These are phyloP conservation scores for Conoideocrella luteorostrata DNA, from an alignment of 2,329 filamentous ascomycete species.

Conservation along the genomic window DNA sequence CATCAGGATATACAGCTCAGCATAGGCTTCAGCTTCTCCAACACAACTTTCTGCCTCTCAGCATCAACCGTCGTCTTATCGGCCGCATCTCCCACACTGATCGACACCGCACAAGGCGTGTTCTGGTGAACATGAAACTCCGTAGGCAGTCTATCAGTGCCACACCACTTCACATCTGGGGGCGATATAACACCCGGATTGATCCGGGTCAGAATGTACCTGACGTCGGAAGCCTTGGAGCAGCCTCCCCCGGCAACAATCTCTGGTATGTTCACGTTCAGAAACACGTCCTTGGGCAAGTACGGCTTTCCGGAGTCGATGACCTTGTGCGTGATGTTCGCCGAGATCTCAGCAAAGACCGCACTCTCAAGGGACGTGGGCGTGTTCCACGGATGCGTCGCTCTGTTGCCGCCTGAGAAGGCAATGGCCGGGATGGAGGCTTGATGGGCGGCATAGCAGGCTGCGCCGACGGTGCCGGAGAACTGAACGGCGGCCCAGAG, in stretches of 20 bases:
- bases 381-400: slow-evolving; percentile 47
- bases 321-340: slow-evolving; percentile 49
- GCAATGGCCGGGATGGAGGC: slow-evolving; percentile 59
- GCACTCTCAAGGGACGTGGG: slow-evolving; percentile 47
- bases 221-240: slow-evolving; percentile 46
- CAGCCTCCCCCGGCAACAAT: slow-evolving; percentile 41
- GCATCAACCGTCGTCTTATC: slow-evolving; percentile 50
- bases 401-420: slow-evolving; percentile 52
- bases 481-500: too few species aligned
- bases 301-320: slow-evolving; percentile 54
- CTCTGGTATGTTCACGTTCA: slow-evolving; percentile 69
- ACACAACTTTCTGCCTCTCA: slow-evolving; percentile 21
- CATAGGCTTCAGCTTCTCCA: slow-evolving; percentile 25
- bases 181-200: slow-evolving; percentile 46
- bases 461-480: slow-evolving; percentile 60
- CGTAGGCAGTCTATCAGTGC: slow-evolving; percentile 46
- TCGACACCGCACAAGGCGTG: slow-evolving; percentile 52
- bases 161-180: slow-evolving; percentile 53
- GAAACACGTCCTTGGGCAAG: slow-evolving; percentile 51
- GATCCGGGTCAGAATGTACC: slow-evolving; percentile 59
- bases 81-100: slow-evolving; percentile 55
- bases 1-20: too few species aligned
- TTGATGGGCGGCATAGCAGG: slow-evolving; percentile 48
- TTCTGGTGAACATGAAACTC: slow-evolving; percentile 47
- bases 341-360: slow-evolving; percentile 59